Conservation (phyloP, 805 yeast genomes). For the Ogataea philodendri region DNA sequence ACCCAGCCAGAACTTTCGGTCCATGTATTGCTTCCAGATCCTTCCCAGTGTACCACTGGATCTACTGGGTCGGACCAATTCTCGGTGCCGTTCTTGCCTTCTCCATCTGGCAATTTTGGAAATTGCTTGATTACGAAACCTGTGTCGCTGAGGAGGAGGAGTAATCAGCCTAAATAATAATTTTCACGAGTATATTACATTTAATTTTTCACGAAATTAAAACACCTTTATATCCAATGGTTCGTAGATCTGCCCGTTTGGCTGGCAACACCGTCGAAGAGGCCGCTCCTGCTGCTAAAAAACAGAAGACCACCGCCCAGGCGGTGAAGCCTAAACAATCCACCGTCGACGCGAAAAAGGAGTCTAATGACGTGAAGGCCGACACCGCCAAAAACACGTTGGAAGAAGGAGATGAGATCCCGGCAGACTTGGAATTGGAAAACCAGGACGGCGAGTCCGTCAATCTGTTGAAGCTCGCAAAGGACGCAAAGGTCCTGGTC, state of each 20-base stretch:
- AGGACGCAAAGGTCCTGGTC: constrained; percentile 43
- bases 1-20: constrained; percentile 89
- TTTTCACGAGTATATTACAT: not conserved
- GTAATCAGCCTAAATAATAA: constrained; percentile 6
- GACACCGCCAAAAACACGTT: constrained; percentile 4
- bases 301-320: constrained; percentile 1
- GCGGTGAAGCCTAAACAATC: not conserved
- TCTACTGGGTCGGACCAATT: constrained; percentile 88
- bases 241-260: constrained; percentile 19
- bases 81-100: constrained; percentile 68
- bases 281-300: constrained; percentile 4
- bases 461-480: constrained; percentile 27
- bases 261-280: constrained; percentile 4
- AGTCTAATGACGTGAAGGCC: constrained; percentile 1
- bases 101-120: constrained; percentile 64
- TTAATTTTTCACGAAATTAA: constrained; percentile 4
- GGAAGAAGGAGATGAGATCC: constrained; percentile 21
- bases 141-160: constrained; percentile 34
- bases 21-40: constrained; percentile 69
- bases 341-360: no score
- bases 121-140: constrained; percentile 63
- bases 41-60: constrained; percentile 87
- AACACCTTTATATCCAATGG: constrained; percentile 5
- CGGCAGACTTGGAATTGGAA: constrained; percentile 47
- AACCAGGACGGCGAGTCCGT: constrained; percentile 53